These are phyloP conservation scores for Chaetomium cochliodes DNA, from an alignment of 495 filamentous ascomycete genomes.

Conservation along the genomic window DNA sequence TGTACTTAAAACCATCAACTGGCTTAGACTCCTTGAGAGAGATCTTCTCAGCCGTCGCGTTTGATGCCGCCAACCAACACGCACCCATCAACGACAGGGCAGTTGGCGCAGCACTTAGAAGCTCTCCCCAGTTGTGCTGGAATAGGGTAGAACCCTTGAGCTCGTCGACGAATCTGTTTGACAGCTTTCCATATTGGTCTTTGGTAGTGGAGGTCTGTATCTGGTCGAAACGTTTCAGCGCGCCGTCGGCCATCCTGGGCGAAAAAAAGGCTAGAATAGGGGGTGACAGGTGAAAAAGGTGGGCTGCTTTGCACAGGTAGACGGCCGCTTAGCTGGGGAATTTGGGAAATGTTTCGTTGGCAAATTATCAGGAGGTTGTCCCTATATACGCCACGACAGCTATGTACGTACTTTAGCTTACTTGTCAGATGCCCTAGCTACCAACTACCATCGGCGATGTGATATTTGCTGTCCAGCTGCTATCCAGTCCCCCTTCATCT, in stretches of 20 bases:
- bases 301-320: too few relatives aligned
- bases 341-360: not conserved
- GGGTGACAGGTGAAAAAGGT: too few relatives aligned
- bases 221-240: not conserved
- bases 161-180: not conserved
- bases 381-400: not conserved
- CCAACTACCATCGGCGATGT: not conserved
- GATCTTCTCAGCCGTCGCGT: not conserved
- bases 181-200: not conserved
- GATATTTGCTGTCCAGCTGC: not conserved
- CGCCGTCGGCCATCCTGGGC: not conserved
- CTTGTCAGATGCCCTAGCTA: not conserved
- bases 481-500: not conserved
- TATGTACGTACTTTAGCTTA: not conserved
- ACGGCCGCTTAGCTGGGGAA: not conserved
- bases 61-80: not conserved
- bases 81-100: conserved; percentile 1
- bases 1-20: not conserved
- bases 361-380: not conserved
- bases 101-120: not conserved
- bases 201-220: not conserved
- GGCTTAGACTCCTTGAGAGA: not conserved
- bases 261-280: not conserved
- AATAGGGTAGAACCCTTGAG: conserved; percentile 1
- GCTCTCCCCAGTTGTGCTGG: conserved; percentile 1